Evolutionary conservation across 2,329 filamentous ascomycete species (phyloP), one percentile per base, ranked within the genome.

Genomic region (Cryphonectria parasitica): DNA sequence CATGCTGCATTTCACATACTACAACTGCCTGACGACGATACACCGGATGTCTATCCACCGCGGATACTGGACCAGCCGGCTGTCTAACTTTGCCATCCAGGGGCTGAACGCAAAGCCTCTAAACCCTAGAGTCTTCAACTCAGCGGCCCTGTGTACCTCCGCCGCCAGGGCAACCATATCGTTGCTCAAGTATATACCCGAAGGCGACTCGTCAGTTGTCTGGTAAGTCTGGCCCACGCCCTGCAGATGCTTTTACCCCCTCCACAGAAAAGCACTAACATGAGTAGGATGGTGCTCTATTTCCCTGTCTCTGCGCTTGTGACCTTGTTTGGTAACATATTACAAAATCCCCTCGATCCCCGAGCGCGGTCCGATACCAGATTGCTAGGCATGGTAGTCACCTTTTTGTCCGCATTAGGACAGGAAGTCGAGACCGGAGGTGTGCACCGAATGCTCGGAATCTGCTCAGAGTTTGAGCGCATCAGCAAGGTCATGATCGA

Each of bases 1-100:
- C 72, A 93, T 97, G 79, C 84, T 99, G 70, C 96, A 99, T 80
- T 97, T 99, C 77, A 91, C 94, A 1, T 99, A 99, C 81, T 98
- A 98, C 84, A 99, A 99, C 79, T 98, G 95, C 76, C 83, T 99
- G 66, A 98, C 95, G 0, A 99, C 96, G 0, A 98, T 99, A 74
- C 96, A 99, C 79, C 93, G 96, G 66, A 99, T 98, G 96, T 97
- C 94, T 58, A 92, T 98, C 41, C 96, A 98, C 76, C 95, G 98
- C 78, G 96, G 96, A 19, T 98, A 97, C 82, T 99, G 96, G 96
- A 98, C 95, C 0, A 98, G 93, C 77, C 89, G 96, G 52, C 83
- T 99, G 56, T 97, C 95, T 52, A 95, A 98, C 77, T 98, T 94
- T 77, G 96, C 96, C 22, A 96, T 98, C 69, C 93, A 97, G 79